Base-by-base conservation (phyloP, 306 rosid species). In the Inga laurina region DNA sequence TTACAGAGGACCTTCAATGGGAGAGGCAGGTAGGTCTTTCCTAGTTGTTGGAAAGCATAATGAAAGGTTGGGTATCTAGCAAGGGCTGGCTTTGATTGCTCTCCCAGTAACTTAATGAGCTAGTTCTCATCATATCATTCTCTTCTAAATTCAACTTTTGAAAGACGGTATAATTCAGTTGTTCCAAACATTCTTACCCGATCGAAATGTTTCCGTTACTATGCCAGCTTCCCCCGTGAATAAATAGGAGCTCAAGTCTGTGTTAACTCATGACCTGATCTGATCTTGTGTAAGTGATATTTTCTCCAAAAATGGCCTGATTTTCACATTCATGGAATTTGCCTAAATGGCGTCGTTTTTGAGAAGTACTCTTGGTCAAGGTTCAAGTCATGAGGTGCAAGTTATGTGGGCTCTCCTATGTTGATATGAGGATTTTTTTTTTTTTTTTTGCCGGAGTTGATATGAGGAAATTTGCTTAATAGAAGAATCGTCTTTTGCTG, bases 1-100 rank as follows among this genome's bases (percentile, higher is more conserved):
- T 94, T 84, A 90, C 93, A 0, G 88, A 89, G 11, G 99, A 96
- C 84, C 88, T 94, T 46, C 91, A 79, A 77, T 94, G 99, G 99
- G 98, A 90, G 81, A 88, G 88, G 79, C 92, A 84, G 61, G 84
- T 71, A 7, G 88, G 95, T 52, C 86, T 69, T 81, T 73, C 85
- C 77, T 95, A 90, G 81, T 46, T 64, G 21, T 43, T 76, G 14
- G 54, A 71, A 75, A 44, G 70, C 66, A 66, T 83, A 30, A 65
- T 69, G 65, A 85, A 68, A 82, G 52, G 67, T 41, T 69, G 57
- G 70, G 14, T 39, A 19, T 27, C 66, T 19, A 65, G 79, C 56
- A 73, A 75, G 62, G 68, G 76, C 69, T 45, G 66, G 82, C 68
- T 75, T 65, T 65, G n/a, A 30, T 65, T 65, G 43, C 44, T 5